These are phyloP conservation scores for Tylopilus rubrobrunneus DNA, from an alignment of 768 basidiomycete genomes.

Conservation along the genomic window DNA sequence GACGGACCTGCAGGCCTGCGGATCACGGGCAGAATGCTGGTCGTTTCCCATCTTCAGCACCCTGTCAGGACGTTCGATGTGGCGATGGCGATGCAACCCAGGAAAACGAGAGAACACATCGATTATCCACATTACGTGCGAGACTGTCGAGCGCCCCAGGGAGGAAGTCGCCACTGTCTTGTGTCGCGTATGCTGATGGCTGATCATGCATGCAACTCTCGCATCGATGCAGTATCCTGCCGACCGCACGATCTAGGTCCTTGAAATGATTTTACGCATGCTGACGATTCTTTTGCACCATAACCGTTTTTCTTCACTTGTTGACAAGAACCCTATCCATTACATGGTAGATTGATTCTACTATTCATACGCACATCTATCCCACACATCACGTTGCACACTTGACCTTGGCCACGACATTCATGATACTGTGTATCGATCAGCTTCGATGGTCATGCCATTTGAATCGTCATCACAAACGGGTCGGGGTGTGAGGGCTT, in stretches of 20 bases:
- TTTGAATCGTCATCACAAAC: neutral
- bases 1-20: conserved; percentile 5
- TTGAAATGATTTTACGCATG: neutral
- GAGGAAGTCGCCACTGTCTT: conserved; percentile 26
- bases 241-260: neutral
- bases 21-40: conserved; percentile 10
- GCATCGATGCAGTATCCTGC: neutral
- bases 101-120: conserved; percentile 3
- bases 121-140: neutral
- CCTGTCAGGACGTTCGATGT: conserved; percentile 3
- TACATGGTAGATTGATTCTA: conserved; percentile 28
- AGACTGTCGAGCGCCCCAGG: conserved; percentile 15
- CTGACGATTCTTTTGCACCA: neutral
- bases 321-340: conserved; percentile 1
- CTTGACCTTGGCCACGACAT: conserved; percentile 1
- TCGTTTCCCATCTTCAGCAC: conserved; percentile 4
- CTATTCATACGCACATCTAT: conserved; percentile 10
- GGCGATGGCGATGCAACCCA: neutral
- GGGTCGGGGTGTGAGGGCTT: too few relatives aligned
- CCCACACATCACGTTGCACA: neutral
- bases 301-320: conserved; percentile 11
- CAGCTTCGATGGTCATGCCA: neutral
- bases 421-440: conserved; percentile 30
- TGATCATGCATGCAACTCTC: conserved; percentile 15
- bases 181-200: conserved; percentile 15